phyloP scores from a whole-genome alignment of 2,329 filamentous ascomycete genomes.

The Phyllosticta citriasiana region DNA sequence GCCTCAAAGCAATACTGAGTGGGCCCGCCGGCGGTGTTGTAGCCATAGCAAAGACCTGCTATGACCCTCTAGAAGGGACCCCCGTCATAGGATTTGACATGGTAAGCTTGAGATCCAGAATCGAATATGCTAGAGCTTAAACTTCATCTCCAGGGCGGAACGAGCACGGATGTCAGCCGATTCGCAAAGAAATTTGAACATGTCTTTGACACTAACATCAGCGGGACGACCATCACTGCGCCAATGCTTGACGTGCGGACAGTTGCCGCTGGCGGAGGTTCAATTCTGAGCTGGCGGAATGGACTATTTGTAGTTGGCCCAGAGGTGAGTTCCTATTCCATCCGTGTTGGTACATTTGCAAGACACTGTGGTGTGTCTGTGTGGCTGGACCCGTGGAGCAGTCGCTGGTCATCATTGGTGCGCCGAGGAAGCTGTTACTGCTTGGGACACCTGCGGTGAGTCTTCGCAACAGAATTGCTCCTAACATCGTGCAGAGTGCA shows the following conservation, averaged over 20 bases:
- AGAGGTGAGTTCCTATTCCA: conserved; percentile 33
- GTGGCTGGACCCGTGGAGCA: too few species aligned
- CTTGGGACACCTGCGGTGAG: too few species aligned
- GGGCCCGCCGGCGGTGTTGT: conserved; percentile 29
- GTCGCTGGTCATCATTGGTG: too few species aligned
- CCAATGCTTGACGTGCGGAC: conserved; percentile 25
- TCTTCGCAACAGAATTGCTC: background rate
- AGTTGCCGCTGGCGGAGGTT: conserved; percentile 53
- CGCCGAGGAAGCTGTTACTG: too few species aligned
- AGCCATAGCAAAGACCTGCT: conserved; percentile 23
- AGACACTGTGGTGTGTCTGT: too few species aligned
- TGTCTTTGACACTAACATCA: conserved; percentile 23
- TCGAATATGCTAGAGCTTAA: conserved; percentile 9
- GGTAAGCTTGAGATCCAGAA: background rate
- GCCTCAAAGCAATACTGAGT: conserved; percentile 22
- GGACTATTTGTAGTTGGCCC: conserved; percentile 85
- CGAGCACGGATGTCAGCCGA: conserved; percentile 24
- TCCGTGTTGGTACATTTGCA: too few species aligned
- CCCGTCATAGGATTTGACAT: conserved; percentile 23
- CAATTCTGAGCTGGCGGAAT: conserved; percentile 76
- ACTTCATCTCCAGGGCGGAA: conserved; percentile 16
- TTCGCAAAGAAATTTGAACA: conserved; percentile 24
- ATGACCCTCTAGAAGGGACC: conserved; percentile 15
- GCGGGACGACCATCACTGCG: conserved; percentile 20
- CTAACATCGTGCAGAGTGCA: conserved; percentile 14